phyloP scores from a whole-genome alignment of 495 filamentous ascomycete species.

The Aspergillus sparsus region DNA sequence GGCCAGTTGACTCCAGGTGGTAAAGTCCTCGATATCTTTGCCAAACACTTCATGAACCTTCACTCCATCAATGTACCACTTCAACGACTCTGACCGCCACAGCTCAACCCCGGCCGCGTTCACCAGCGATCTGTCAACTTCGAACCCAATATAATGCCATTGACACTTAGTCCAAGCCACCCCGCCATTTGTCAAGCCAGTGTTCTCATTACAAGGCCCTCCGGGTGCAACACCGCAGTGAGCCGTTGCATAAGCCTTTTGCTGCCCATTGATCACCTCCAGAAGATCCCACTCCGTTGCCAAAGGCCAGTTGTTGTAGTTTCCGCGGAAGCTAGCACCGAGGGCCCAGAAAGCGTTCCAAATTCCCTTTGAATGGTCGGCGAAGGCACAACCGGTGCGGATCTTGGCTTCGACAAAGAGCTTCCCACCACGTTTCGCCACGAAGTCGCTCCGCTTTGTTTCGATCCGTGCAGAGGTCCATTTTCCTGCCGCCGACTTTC shows the following conservation, averaged over 20 bases:
- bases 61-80: conserved; percentile 9
- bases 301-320: conserved; percentile 13
- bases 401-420: conserved; percentile 13
- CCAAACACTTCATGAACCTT: conserved; percentile 4
- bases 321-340: not conserved
- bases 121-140: conserved; percentile 6
- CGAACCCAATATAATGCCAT: conserved; percentile 14
- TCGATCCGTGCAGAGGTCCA: conserved; percentile 18
- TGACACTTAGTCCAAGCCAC: conserved; percentile 3
- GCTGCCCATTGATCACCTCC: conserved; percentile 4
- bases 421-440: conserved; percentile 2
- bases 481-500: not conserved
- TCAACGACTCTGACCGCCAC: conserved; percentile 3
- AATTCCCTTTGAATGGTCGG: not conserved
- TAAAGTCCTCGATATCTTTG: not conserved
- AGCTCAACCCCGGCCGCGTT: not conserved
- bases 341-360: conserved; percentile 18
- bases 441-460: not conserved
- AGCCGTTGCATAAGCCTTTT: not conserved
- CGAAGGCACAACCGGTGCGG: conserved; percentile 7
- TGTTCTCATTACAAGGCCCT: conserved; percentile 15
- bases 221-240: conserved; percentile 8
- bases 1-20: conserved; percentile 3
- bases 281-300: conserved; percentile 13
- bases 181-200: conserved; percentile 11